Base-by-base conservation (phyloP, 1,284 basidiomycete genomes). In the Rugiboletus extremiorientalis region DNA sequence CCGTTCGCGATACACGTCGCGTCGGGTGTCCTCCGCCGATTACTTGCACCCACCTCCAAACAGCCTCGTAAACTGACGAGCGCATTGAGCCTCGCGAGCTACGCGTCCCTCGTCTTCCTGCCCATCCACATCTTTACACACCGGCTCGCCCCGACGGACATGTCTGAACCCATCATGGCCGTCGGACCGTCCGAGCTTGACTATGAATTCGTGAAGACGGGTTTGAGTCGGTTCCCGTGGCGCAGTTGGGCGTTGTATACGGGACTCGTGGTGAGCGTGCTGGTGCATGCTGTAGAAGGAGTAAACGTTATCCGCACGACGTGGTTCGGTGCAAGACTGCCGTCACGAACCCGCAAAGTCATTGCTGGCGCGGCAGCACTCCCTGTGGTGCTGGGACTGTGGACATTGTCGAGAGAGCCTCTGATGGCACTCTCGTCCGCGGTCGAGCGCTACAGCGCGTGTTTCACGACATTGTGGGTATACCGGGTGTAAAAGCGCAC, bases 131-230 rank as follows among this genome's bases (percentile, higher is more conserved):
- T 83, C 68, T 65, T 83, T 53, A 82, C 79, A 0, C 87, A 91
- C 64, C 83, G 88, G 16, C 54, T 80, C 75, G 16, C 69, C 68
- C 53, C 72, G 74, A 72, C 77, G 2, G 68, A 73, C 37, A 61
- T 76, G 1, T 56, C 65, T 14, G 57, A 76, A 1, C 82, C 86
- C 16, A 83, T 89, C 57, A 70, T 76, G 46, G 70, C 78, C 9
- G 75, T 91, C n/a, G 83, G 86, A 28, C 88, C 89, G 1, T 74
- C 83, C 1, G 88, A 92, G 63, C 78, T 91, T 40, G 86, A 91
- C 71, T 90, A 80, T 65, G 86, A 90, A 59, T 90, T 85, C 67
- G 86, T 91, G 53, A 89, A 91, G 69, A 76, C 79, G 7, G 86
- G 81, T 1, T 68, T 91, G 44, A 73, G 77, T 9, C 72, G 60